A percentile compares a stretch with the other conserved stretches of the same genome.
Evolutionary conservation across 2,329 filamentous ascomycete species (phyloP).

Genomic region (Fusarium sp.): DNA sequence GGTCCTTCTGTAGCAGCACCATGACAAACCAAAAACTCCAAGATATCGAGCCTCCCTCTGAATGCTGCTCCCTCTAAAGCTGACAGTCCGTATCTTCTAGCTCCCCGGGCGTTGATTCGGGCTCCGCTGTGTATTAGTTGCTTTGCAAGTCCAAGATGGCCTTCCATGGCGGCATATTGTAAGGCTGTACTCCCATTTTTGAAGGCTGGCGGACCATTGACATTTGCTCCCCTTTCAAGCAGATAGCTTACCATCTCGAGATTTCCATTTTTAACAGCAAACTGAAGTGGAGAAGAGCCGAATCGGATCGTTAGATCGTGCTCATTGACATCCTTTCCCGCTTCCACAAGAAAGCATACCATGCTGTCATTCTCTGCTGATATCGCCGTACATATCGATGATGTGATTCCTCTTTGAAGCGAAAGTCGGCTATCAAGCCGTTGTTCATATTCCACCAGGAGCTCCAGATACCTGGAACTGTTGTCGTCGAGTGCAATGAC

Average conservation of each 20-base stretch:
- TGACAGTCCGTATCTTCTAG: neutral
- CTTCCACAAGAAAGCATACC: neutral
- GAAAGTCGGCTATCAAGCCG: neutral
- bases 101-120: neutral
- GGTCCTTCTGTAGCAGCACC: neutral
- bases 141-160: conserved; percentile 3
- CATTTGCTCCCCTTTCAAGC: neutral
- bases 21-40: neutral
- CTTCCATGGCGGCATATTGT: neutral
- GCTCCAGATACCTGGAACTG: neutral
- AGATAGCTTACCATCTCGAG: neutral
- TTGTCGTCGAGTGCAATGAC: neutral
- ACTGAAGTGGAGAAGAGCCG: neutral
- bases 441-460: neutral
- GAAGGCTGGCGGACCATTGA: neutral
- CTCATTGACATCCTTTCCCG: conserved; percentile 9
- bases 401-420: neutral
- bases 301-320: neutral
- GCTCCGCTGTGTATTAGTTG: neutral
- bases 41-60: conserved; percentile 3
- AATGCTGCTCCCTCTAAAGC: conserved; percentile 8
- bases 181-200: neutral
- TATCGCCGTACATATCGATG: neutral
- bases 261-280: neutral
- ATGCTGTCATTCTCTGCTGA: neutral